Conservation (phyloP, 495 filamentous ascomycete genomes). For the Trichoderma asperelloides region DNA sequence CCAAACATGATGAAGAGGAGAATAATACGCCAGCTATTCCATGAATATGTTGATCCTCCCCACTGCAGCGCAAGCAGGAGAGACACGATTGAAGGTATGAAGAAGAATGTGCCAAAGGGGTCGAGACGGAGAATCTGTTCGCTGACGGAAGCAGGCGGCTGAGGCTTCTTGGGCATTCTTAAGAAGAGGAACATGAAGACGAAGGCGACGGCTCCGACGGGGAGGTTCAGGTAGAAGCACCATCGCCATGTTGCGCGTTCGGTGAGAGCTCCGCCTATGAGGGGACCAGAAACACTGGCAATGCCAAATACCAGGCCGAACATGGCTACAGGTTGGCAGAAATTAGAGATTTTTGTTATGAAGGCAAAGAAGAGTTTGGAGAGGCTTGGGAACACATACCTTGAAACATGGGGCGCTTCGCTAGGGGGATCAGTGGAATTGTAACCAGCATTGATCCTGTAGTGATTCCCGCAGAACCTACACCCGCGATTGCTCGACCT, state of each 20-base stretch:
- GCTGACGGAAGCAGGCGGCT: slow-evolving; percentile 25
- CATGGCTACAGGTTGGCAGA: slow-evolving; percentile 9
- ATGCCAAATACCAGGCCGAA: slow-evolving; percentile 49
- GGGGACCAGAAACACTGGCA: slow-evolving; percentile 38
- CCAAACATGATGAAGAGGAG: slow-evolving; percentile 58
- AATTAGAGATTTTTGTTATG: background rate
- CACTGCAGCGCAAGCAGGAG: slow-evolving; percentile 77
- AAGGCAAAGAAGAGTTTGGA: background rate
- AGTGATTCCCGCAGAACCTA: slow-evolving; percentile 47
- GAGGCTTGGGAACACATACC: slow-evolving; percentile 18
- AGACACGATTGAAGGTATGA: slow-evolving; percentile 63
- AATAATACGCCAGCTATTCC: slow-evolving; percentile 59
- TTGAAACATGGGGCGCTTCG: slow-evolving; percentile 45
- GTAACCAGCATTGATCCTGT: slow-evolving; percentile 48
- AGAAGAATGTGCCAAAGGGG: slow-evolving; percentile 57
- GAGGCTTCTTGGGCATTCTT: slow-evolving; percentile 27
- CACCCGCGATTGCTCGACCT: slow-evolving; percentile 51
- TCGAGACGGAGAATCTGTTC: slow-evolving; percentile 52
- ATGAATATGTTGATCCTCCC: slow-evolving; percentile 66
- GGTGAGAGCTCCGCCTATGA: slow-evolving; percentile 44
- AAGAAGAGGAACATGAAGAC: slow-evolving; percentile 41
- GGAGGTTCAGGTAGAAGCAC: slow-evolving; percentile 60
- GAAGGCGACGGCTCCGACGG: slow-evolving; percentile 44
- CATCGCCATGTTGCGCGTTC: slow-evolving; percentile 38
- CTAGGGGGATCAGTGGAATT: slow-evolving; percentile 46